Base-by-base conservation (phyloP, 2,329 filamentous ascomycete genomes). In the Xylariomycetidae sp. region DNA sequence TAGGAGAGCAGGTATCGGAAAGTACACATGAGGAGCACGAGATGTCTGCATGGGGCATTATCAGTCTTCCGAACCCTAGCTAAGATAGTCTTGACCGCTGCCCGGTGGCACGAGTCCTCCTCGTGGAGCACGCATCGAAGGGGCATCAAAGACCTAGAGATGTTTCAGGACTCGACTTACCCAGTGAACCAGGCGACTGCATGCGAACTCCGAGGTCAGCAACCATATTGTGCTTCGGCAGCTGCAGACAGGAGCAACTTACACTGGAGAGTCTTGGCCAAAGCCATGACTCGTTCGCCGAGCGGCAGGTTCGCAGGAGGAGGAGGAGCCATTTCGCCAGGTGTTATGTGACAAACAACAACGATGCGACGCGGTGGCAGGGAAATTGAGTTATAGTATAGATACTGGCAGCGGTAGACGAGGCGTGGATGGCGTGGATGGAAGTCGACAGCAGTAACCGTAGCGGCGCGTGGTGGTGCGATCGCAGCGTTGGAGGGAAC, bases 211-310 rank as follows among this genome's bases (percentile, higher is more conserved):
- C 44, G 33, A 44, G 9, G 54, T 67, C 49, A 70, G 59, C 47
- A 44, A 35, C 14, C 7, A 14, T 12, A 52, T 44, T 42, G 40
- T 25, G 40, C 39, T 44, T n/a, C 32, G 37, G 35, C 25, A 36
- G 27, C 40, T 19, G 40, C 40, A 33, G 40, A 32, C 46, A 38
- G 22, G 29, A 35, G 14, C 26, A 5, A 78, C 67, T 61, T 78
- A 83, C 90, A 98, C 70, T 96, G 92, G 49, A 96, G 72, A 28
- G 89, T 96, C 63, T 94, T 80, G 47, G 82, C 88, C 49, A 96
- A 73, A 49, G 76, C 71, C 52, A 86, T 64, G 40, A 95, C 67
- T 56, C 88, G 76, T 68, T 92, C 79, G 55, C 68, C 65, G 53
- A 92, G 69, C 59, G 86, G 80, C 61, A 83, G 62, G 50, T 67